phyloP scores from a whole-genome alignment of 2,329 filamentous ascomycete genomes.

The Tolypocladium sp. region DNA sequence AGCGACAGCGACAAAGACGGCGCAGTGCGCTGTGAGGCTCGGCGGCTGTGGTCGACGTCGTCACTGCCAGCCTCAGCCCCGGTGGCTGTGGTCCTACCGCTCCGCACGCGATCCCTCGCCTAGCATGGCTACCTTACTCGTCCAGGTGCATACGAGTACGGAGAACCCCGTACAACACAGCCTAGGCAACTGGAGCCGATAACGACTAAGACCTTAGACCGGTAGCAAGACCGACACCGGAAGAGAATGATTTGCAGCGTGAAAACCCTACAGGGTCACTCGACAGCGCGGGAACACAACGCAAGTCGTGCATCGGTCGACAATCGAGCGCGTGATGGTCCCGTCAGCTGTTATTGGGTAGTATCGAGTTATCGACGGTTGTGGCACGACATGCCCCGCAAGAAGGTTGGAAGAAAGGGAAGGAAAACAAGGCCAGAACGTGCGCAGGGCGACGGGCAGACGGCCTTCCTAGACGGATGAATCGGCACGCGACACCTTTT shows the following conservation, averaged over 20 bases:
- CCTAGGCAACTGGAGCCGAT: too few species aligned
- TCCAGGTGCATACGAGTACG: background rate
- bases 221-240: background rate
- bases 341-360: background rate
- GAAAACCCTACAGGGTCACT: background rate
- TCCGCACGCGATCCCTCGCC: background rate
- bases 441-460: constrained; percentile 1
- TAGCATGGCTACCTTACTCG: background rate
- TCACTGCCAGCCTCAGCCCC: background rate
- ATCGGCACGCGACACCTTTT: constrained; percentile 4
- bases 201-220: too few species aligned
- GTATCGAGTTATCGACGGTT: background rate
- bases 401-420: background rate
- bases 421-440: background rate
- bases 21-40: background rate
- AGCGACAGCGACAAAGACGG: background rate
- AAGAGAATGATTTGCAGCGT: background rate
- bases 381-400: background rate
- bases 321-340: background rate
- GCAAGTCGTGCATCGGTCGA: background rate
- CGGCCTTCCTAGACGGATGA: constrained; percentile 3
- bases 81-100: background rate
- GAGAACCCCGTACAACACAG: too few species aligned
- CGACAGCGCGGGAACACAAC: background rate
- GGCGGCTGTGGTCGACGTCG: background rate